Evolutionary conservation across 78 protist species (phyloP).

Genomic region (Cyanophora paradoxa): DNA sequence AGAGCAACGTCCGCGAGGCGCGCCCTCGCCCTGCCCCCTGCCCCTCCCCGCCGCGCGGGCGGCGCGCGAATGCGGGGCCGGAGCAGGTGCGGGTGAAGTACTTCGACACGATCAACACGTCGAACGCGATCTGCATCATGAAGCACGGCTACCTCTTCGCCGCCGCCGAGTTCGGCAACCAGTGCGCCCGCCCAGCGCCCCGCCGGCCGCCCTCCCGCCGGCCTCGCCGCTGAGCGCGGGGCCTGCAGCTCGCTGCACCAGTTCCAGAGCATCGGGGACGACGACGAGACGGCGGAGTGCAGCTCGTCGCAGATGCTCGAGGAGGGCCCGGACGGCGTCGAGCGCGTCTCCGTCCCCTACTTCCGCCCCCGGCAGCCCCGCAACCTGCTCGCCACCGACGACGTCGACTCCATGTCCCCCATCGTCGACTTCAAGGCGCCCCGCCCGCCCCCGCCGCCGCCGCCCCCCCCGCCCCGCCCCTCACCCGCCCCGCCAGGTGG

Average conservation of each 20-base stretch:
- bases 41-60: neutral
- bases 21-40: neutral
- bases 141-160: slow-evolving; percentile 78
- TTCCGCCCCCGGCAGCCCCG: slow-evolving; percentile 55
- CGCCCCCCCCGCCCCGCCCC: neutral
- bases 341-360: slow-evolving; percentile 6
- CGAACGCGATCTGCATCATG: slow-evolving; percentile 17
- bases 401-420: slow-evolving; percentile 72
- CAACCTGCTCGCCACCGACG: slow-evolving; percentile 66
- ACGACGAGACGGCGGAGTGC: slow-evolving; percentile 30
- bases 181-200: slow-evolving; percentile 24
- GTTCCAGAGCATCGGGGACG: slow-evolving; percentile 49
- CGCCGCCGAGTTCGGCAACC: slow-evolving; percentile 93
- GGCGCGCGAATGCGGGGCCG: neutral
- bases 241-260: slow-evolving; percentile 26
- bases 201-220: neutral
- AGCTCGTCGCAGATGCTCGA: neutral
- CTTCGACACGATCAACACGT: slow-evolving; percentile 30
- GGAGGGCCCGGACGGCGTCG: slow-evolving; percentile 9
- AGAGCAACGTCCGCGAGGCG: slow-evolving; percentile 44
- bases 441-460: neutral
- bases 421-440: slow-evolving; percentile 57
- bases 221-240: neutral
- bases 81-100: slow-evolving; percentile 9
- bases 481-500: neutral